These are phyloP conservation scores for Saccharomyces paradoxus DNA, from an alignment of 805 yeast species.

Conservation along the genomic window DNA sequence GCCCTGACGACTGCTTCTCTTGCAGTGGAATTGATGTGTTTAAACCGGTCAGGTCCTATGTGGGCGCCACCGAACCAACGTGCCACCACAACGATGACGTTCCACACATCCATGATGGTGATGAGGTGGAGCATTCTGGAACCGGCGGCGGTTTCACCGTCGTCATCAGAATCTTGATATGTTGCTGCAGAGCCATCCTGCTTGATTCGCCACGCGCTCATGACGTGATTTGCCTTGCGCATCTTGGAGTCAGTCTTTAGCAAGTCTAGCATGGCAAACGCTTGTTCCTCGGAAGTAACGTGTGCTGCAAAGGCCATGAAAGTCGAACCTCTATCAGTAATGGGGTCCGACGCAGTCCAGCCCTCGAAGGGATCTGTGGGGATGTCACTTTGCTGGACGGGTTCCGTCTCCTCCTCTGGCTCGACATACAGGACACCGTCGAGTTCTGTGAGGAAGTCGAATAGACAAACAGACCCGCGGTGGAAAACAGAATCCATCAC, in stretches of 20 bases:
- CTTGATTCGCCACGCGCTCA: conserved; percentile 79
- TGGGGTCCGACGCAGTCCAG: conserved; percentile 73
- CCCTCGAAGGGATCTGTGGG: conserved; percentile 47
- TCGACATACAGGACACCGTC: conserved; percentile 42
- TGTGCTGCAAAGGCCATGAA: conserved; percentile 68
- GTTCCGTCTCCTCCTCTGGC: conserved; percentile 20
- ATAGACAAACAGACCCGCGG: conserved; percentile 63
- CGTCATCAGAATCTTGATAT: conserved; percentile 87
- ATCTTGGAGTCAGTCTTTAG: conserved; percentile 61
- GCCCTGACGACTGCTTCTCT: conserved; percentile 74
- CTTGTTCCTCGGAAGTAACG: conserved; percentile 63
- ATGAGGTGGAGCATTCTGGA: conserved; percentile 72
- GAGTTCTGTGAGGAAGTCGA: conserved; percentile 65
- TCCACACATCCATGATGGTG: conserved; percentile 71
- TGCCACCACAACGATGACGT: conserved; percentile 72
- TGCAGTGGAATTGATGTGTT: conserved; percentile 84
- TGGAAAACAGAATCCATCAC: conserved; percentile 46
- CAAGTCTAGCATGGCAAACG: conserved; percentile 40
- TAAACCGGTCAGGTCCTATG: conserved; percentile 88
- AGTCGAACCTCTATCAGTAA: conserved; percentile 75
- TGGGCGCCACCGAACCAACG: conserved; percentile 93
- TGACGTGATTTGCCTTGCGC: conserved; percentile 64
- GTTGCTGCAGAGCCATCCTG: conserved; percentile 39
- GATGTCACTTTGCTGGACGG: conserved; percentile 6
- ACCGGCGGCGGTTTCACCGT: conserved; percentile 96